Conservation (phyloP, 495 filamentous ascomycete species). For the Neurospora sp. region DNA sequence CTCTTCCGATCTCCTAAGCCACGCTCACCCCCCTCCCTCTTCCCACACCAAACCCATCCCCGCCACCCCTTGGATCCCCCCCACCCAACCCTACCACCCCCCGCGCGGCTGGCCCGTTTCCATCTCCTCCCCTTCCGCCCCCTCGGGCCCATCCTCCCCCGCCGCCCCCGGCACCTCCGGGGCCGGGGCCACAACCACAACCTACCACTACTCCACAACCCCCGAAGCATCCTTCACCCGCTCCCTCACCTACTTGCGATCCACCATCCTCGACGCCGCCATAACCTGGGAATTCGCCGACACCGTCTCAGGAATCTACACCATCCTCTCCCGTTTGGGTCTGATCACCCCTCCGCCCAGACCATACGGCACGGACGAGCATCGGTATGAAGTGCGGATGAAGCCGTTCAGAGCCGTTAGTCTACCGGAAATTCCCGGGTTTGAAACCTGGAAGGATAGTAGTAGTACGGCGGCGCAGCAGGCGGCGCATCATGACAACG, state of each 20-base stretch:
- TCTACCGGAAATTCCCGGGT: slow-evolving; percentile 60
- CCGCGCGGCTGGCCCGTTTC: slow-evolving; percentile 8
- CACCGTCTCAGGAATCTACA: slow-evolving; percentile 56
- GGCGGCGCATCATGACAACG: too few species aligned
- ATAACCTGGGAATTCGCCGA: slow-evolving; percentile 63
- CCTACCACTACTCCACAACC: slow-evolving; percentile 3
- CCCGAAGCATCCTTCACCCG: slow-evolving; percentile 37
- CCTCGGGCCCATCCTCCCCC: not conserved
- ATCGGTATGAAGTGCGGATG: slow-evolving; percentile 85
- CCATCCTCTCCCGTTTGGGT: slow-evolving; percentile 48
- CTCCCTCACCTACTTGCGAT: slow-evolving; percentile 48
- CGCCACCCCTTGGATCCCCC: not conserved
- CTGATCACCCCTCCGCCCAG: slow-evolving; percentile 49
- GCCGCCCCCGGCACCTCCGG: not conserved
- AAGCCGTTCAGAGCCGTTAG: slow-evolving; percentile 67
- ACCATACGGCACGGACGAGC: slow-evolving; percentile 57
- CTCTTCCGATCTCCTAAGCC: too few species aligned
- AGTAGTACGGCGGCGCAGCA: too few species aligned
- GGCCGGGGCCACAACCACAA: not conserved
- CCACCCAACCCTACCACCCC: not conserved
- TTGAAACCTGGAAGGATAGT: slow-evolving; percentile 41
- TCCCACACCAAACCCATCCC: not conserved
- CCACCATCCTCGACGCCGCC: slow-evolving; percentile 54
- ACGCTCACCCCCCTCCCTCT: not conserved
- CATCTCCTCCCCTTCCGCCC: slow-evolving; percentile 9